Evolutionary conservation across 2,329 filamentous ascomycete genomes (phyloP).

Genomic region (Ophiostoma angusticollis): DNA sequence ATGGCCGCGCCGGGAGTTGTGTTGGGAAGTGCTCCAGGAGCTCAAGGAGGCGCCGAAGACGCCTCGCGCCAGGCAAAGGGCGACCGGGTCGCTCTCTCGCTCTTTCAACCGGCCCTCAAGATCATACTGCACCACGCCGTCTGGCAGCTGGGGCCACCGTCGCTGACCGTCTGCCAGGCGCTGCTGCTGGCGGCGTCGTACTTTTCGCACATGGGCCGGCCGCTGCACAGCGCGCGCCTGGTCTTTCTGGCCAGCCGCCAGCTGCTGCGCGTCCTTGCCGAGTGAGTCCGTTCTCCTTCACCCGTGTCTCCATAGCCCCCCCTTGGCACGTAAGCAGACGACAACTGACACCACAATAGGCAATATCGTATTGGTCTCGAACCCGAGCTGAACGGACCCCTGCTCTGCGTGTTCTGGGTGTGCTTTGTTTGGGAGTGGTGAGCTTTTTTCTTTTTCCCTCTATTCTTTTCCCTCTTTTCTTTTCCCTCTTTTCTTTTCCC

Average conservation of each 20-base stretch:
- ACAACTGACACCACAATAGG: too few species aligned
- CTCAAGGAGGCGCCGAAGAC: too few species aligned
- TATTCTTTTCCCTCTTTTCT: too few species aligned
- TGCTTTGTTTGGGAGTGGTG: constrained; percentile 61
- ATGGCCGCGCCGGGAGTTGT: constrained; percentile 3
- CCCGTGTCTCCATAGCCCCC: too few species aligned
- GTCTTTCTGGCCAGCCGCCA: constrained; percentile 20
- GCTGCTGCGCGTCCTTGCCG: constrained; percentile 20
- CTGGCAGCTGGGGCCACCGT: constrained; percentile 20
- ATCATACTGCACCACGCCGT: constrained; percentile 22
- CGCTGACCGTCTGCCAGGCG: constrained; percentile 21
- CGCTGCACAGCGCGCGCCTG: constrained; percentile 25
- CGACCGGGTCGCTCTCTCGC: constrained; percentile 20
- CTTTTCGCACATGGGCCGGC: constrained; percentile 24
- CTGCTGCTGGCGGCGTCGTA: constrained; percentile 26
- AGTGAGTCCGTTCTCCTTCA: constrained; percentile 17
- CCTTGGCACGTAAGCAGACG: too few species aligned
- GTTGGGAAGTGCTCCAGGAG: too few species aligned
- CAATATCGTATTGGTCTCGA: neutral
- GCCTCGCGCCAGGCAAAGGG: too few species aligned
- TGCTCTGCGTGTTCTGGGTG: constrained; percentile 55
- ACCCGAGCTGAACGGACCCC: constrained; percentile 27
- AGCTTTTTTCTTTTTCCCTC: constrained; percentile 9
- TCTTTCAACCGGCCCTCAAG: constrained; percentile 24
- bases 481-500: neutral